phyloP scores from a whole-genome alignment of 495 filamentous ascomycete genomes.

The Clavariopsis aquatica region DNA sequence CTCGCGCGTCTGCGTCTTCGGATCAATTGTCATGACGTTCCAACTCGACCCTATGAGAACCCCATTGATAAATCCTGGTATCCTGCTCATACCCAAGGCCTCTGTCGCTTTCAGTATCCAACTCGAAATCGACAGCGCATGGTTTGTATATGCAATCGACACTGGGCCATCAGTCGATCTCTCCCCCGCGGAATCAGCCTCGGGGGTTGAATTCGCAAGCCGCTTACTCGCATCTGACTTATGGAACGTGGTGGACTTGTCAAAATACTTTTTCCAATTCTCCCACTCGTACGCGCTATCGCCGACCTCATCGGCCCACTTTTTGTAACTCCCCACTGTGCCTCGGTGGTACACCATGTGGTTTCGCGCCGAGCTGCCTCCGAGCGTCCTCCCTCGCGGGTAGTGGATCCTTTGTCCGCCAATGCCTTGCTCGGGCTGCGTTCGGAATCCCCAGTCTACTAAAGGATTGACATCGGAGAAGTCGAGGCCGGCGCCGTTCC shows the following conservation, averaged over 20 bases:
- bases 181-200: constrained; percentile 48
- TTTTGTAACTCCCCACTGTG: constrained; percentile 48
- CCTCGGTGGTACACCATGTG: constrained; percentile 42
- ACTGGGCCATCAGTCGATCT: constrained; percentile 50
- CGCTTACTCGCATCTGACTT: constrained; percentile 45
- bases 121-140: constrained; percentile 34
- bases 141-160: constrained; percentile 55
- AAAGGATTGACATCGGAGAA: constrained; percentile 26
- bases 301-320: constrained; percentile 59
- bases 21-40: constrained; percentile 43
- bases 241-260: constrained; percentile 56
- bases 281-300: constrained; percentile 58
- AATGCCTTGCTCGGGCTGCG: constrained; percentile 6
- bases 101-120: constrained; percentile 10
- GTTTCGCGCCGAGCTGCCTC: constrained; percentile 36
- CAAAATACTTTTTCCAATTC: constrained; percentile 54
- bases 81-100: constrained; percentile 17
- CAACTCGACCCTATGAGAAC: constrained; percentile 43
- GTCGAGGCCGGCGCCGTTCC: constrained; percentile 17
- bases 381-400: constrained; percentile 36
- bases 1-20: constrained; percentile 41
- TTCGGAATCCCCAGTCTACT: constrained; percentile 29
- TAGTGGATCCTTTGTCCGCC: constrained; percentile 30
- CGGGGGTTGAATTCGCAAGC: constrained; percentile 41
- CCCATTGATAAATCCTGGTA: constrained; percentile 43